Base-by-base conservation (phyloP, 805 yeast species). In the Vanderwaltozyma yarrowii region DNA sequence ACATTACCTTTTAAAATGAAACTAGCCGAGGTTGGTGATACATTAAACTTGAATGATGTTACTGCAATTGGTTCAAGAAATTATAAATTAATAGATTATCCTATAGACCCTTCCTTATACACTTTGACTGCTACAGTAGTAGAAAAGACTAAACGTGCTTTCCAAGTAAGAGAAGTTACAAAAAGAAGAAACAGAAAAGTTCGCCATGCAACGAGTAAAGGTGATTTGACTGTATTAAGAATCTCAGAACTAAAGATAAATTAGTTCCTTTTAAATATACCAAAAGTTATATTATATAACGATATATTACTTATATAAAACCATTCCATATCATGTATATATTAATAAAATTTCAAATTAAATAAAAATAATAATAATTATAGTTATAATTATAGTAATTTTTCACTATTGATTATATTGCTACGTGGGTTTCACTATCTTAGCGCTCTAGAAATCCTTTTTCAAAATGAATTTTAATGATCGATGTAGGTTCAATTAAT, bases 141-240 rank as follows among this genome's bases (percentile, higher is more conserved):
- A n/a, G 96, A 87, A 55, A 82, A 83, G 65, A 81, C 95, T 2
- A 76, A 82, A 49, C 79, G 81, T 45, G 86, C 86, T 40, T 76
- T 79, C 67, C 74, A 78, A 49, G 69, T 78, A 24, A 76, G 74
- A 54, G 84, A 79, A 54, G 75, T 74, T 42, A 80, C 94, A 21
- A 81, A 85, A 57, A 73, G 89, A 62, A 78, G 95, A 66, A 69
- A 79, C 47, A 79, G 87, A 70, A 79, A 80, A 67, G 67, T 74
- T 44, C 70, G 81, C 58, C 73, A 84, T 65, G 68, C 78, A 6
- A 65, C 67, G 20, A 71, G 73, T 33, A 78, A 87, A 62, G 85
- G 80, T 41, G 77, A 72, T 51, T 72, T 82, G 52, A 88, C 96
- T 5, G 76, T 83, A 31, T 61, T 88, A 49, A 74, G 88, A 58